Evolutionary conservation across 2,329 filamentous ascomycete species (phyloP), one percentile per base, ranked within the genome.

Genomic region (Fusarium sp.): DNA sequence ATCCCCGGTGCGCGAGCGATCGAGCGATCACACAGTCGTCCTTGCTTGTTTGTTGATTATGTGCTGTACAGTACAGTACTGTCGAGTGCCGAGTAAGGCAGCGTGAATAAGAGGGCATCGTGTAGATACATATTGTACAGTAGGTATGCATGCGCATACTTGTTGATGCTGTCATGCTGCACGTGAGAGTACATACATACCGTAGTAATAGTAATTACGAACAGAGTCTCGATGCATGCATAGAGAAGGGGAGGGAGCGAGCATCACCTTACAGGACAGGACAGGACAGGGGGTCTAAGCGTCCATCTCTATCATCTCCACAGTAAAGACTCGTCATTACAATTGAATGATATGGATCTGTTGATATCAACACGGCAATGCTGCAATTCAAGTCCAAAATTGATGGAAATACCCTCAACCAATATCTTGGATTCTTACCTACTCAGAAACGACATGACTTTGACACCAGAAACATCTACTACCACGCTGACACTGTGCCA

Each of bases 401-500:
- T 18, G 25, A 27, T n/a, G 12, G 10, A 11, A 25, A 12, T n/a
- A n/a, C 13, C 11, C 25, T 28, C 18, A 42, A 21, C 6, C 41
- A 23, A 20, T 40, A 37, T 40, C 21, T 27, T 10, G 9, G 16
- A 16, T 51, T 51, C 32, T 18, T 28, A 28, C 28, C 28, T 27
- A 4, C 11, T 25, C 16, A 40, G 8, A 40, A 11, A 20, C n/a
- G 21, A 16, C 7, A 54, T 45, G 23, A 40, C 34, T 48, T 49
- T 59, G 21, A 42, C 45, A 47, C 23, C 13, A 41, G 49, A 53
- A 53, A n/a, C 46, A 40, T 45, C 32, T 55, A 47, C 55, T 49
- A 30, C 32, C 54, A 56, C 40, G 41, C 53, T 64, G 63, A 66
- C 71, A 73, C 73, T 72, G 73, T 74, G 70, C 58, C 65, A 61